phyloP scores from a whole-genome alignment of 495 filamentous ascomycete species.

The Penicillium silybi region DNA sequence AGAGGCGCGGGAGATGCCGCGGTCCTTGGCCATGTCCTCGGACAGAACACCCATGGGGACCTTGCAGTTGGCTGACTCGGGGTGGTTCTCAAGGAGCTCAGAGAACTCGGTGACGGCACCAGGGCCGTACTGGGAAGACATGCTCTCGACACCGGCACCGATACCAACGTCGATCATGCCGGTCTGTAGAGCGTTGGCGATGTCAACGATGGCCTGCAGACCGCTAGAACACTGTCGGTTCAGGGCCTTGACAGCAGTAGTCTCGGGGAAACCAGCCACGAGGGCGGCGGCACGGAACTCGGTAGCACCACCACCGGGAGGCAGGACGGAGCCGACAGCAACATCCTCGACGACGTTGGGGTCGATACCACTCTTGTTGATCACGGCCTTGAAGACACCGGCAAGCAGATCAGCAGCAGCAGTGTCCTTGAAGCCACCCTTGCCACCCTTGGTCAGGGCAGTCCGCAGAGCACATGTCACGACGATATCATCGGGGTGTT shows the following conservation, averaged over 20 bases:
- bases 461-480: constrained; percentile 91
- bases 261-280: constrained; percentile 85
- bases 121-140: constrained; percentile 88
- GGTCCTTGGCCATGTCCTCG: constrained; percentile 90
- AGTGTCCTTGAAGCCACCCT: constrained; percentile 94
- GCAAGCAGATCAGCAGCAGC: constrained; percentile 78
- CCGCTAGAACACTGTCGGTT: constrained; percentile 93
- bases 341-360: constrained; percentile 85
- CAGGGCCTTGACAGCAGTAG: constrained; percentile 73
- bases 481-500: constrained; percentile 76
- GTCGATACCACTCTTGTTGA: constrained; percentile 81
- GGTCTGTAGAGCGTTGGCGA: constrained; percentile 80
- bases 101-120: constrained; percentile 91
- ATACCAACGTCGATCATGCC: constrained; percentile 97
- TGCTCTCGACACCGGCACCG: constrained; percentile 96
- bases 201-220: constrained; percentile 84
- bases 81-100: constrained; percentile 78
- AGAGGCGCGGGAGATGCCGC: constrained; percentile 60
- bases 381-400: constrained; percentile 74
- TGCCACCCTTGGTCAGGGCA: constrained; percentile 86
- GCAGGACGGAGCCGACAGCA: constrained; percentile 84
- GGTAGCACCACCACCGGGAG: constrained; percentile 91
- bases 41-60: constrained; percentile 95
- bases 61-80: constrained; percentile 90
- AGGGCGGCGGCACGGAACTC: constrained; percentile 93